Conservation (phyloP, 2,329 filamentous ascomycete species). For the Fusarium lyarnte region DNA sequence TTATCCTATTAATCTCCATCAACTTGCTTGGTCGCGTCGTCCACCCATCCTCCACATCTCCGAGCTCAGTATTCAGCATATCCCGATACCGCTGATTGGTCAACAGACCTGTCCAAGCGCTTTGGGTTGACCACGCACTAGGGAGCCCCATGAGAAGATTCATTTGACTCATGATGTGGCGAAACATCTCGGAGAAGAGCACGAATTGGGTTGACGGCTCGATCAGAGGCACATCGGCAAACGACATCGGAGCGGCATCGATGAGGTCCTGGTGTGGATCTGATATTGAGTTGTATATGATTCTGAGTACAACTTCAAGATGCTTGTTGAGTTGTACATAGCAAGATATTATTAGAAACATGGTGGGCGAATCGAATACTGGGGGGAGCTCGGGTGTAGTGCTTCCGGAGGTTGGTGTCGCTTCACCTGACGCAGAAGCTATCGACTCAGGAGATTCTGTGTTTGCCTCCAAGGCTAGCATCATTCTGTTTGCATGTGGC, state of each 20-base stretch:
- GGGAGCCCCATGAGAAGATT: conserved; percentile 44
- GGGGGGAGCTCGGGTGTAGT: conserved; percentile 7
- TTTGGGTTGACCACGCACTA: conserved; percentile 32
- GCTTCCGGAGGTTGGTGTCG: conserved; percentile 1
- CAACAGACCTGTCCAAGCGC: conserved; percentile 41
- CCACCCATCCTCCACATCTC: conserved; percentile 36
- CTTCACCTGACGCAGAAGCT: conserved; percentile 1
- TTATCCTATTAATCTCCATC: conserved; percentile 29
- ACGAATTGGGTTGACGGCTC: conserved; percentile 42
- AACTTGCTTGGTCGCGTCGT: conserved; percentile 34
- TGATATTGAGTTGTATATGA: conserved; percentile 29
- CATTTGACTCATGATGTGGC: conserved; percentile 40
- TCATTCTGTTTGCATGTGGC: conserved; percentile 8
- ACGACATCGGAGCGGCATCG: conserved; percentile 33
- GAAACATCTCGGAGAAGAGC: conserved; percentile 43
- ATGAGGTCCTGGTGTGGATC: conserved; percentile 21
- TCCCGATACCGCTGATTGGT: conserved; percentile 28
- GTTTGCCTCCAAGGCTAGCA: conserved; percentile 5
- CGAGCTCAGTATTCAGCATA: conserved; percentile 43
- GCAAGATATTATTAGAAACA: conserved; percentile 45
- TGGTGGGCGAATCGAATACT: conserved; percentile 39
- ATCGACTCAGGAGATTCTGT: neutral
- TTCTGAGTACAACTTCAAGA: conserved; percentile 38
- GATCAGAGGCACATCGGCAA: conserved; percentile 38
- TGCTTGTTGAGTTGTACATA: conserved; percentile 42